Evolutionary conservation across 2,329 filamentous ascomycete genomes (phyloP), one percentile per base, ranked within the genome.

Genomic region (Fusarium globosum): DNA sequence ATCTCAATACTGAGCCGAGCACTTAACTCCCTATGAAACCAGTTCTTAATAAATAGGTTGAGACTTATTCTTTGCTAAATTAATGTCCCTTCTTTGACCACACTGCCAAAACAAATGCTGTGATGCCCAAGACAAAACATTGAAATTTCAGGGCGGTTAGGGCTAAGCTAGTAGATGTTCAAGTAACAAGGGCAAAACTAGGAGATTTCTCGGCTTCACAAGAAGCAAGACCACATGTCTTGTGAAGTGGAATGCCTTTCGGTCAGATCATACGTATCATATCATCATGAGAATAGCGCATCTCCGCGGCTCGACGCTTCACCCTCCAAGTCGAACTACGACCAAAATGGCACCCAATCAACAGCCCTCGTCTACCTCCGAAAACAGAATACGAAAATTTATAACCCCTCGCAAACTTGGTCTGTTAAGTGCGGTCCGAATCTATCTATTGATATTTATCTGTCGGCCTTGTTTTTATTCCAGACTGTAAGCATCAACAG

Each of bases 1-100:
- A 16, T 43, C 8, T 26, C 16, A 33, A 33, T 15, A 18, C 9
- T 18, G 6, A 11, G 21, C 8, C 18, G 13, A 26, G 21, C 5
- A 18, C 20, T 18, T 7, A 11, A 7, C 15, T 20, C 9, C 16
- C 9, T 56, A n/a, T 11, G 7, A 6, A 7, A 7, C 2, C 8
- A 23, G 3, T 7, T 4, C 10, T 26, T n/a, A 0, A 20, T 20
- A 41, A n/a, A 13, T 4, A 13, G 6, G 13, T 10, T 10, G 12
- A 11, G 20, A 46, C 18, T 21, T 14, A 14, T 15, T 10, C 4
- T 13, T 46, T 20, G 16, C 8, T 20, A 18, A 51, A 23, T 11
- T 6, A 0, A 28, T 30, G 9, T 4, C 6, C n/a, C 15, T 36
- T 23, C 14, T 20, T 14, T 23, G 9, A 35, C 21, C 16, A 6